Evolutionary conservation across 2,329 filamentous ascomycete genomes (phyloP).

Genomic region (Pyricularia sp.): DNA sequence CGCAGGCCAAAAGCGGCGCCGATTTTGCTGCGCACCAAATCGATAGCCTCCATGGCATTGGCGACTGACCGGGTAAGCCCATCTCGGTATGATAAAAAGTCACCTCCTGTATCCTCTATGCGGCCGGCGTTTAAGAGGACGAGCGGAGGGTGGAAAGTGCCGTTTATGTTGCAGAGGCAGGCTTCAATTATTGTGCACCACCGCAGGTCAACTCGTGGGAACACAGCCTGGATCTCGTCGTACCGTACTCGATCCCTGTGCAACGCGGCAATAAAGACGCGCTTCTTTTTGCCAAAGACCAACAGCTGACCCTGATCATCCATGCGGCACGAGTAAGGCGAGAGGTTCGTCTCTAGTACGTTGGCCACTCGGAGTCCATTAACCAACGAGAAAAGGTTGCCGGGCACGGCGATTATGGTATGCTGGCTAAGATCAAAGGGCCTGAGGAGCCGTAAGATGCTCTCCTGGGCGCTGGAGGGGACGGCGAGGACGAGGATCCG

Average conservation of each 20-base stretch:
- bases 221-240: conserved; percentile 9
- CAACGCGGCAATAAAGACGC: conserved; percentile 76
- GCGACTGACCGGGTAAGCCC: conserved; percentile 12
- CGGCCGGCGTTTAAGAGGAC: conserved; percentile 18
- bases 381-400: conserved; percentile 15
- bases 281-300: conserved; percentile 12
- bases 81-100: conserved; percentile 14
- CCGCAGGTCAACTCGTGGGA: conserved; percentile 12
- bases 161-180: conserved; percentile 17
- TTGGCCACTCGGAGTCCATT: conserved; percentile 9
- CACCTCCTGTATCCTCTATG: conserved; percentile 16
- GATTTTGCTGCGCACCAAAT: conserved; percentile 13
- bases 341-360: conserved; percentile 16
- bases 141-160: conserved; percentile 17
- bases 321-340: conserved; percentile 16
- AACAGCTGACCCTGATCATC: conserved; percentile 9
- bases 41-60: conserved; percentile 14
- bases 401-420: conserved; percentile 15
- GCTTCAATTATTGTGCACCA: conserved; percentile 19
- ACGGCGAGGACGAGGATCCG: conserved; percentile 14
- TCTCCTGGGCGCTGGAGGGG: conserved; percentile 12
- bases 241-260: conserved; percentile 32
- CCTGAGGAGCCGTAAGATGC: conserved; percentile 9
- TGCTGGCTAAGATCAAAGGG: conserved; percentile 9
- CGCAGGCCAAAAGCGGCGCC: conserved; percentile 14